Base-by-base conservation (phyloP, 352 stramenopile genomes). In the Globisporangium viniferum region DNA sequence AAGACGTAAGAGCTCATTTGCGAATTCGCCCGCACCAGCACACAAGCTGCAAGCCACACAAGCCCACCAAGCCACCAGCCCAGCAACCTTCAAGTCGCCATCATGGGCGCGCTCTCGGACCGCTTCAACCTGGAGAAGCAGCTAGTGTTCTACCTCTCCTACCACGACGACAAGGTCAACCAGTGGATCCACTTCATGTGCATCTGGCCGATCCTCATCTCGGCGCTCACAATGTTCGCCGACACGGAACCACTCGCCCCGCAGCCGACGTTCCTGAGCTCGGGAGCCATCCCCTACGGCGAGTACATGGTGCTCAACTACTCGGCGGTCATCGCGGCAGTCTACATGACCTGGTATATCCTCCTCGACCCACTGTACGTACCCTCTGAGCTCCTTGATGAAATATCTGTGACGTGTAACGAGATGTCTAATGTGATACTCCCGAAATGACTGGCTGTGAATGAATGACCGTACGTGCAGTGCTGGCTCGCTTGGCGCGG, bases 341-440 rank as follows among this genome's bases (percentile, higher is more conserved):
- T 95, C 41, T 95, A 95, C 76, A 89, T 90, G 77, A 33, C 72
- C n/a, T 95, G 84, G 87, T 94, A 95, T 70, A 88, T 93, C 22
- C 62, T 72, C 24, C 62, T 93, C 22, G 86, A 93, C 70, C 62
- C 73, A 7, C 73, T 79, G 75, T 81, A 73, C 39, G 77, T 79
- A 5, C 18, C 4, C 5, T 14, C 4, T 64, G 9, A 5, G 33
- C 4, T 10, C 39, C 39, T 12, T 46, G 7, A 9, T 2, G 22
- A n/a, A n/a, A 15, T 33, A 59, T 31, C 15, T 70, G 29, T 44
- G 64, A 59, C 20, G 20, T 31, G 58, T 29, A 7, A 14, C 29
- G 20, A 14, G 3, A 3, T 35, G 53, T 20, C 53, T n/a, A 39
- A 41, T 15, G 22, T 51, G 18, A 58, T 35, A n/a, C 9, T 22